These are phyloP conservation scores for Fraxinus anomala DNA, from an alignment of 257 asterid genomes.

Conservation along the genomic window DNA sequence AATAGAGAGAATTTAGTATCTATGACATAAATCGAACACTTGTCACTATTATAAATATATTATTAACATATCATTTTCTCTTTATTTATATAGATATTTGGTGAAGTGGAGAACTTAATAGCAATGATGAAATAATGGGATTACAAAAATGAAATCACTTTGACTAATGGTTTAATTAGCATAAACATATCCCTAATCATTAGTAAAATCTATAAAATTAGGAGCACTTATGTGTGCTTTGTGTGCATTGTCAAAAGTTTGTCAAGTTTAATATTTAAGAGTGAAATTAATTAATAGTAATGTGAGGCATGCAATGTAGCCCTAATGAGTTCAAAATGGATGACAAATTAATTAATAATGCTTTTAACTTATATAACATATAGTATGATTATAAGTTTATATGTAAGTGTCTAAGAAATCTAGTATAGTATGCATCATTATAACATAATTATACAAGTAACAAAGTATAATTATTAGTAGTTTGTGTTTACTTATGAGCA, in stretches of 20 bases:
- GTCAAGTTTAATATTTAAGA: neutral
- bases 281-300: neutral
- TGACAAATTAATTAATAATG: neutral
- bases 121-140: slow-evolving; percentile 41
- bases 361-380: neutral
- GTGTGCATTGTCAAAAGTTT: slow-evolving; percentile 24
- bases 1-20: neutral
- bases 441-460: slow-evolving; percentile 7
- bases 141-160: slow-evolving; percentile 22
- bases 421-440: neutral
- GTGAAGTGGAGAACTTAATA: slow-evolving; percentile 51
- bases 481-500: neutral
- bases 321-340: neutral
- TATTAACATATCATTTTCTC: neutral
- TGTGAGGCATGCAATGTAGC: slow-evolving; percentile 22
- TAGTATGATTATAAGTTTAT: neutral
- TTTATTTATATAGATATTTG: slow-evolving; percentile 34
- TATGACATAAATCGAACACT: neutral
- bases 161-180: slow-evolving; percentile 38
- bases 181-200: slow-evolving; percentile 48
- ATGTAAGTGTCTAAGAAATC: neutral
- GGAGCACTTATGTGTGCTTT: slow-evolving; percentile 31
- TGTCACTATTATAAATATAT: neutral
- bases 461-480: neutral
- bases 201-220: slow-evolving; percentile 47